Conservation (phyloP, 2,329 filamentous ascomycete genomes). For the Rugonectria rugulosa region DNA sequence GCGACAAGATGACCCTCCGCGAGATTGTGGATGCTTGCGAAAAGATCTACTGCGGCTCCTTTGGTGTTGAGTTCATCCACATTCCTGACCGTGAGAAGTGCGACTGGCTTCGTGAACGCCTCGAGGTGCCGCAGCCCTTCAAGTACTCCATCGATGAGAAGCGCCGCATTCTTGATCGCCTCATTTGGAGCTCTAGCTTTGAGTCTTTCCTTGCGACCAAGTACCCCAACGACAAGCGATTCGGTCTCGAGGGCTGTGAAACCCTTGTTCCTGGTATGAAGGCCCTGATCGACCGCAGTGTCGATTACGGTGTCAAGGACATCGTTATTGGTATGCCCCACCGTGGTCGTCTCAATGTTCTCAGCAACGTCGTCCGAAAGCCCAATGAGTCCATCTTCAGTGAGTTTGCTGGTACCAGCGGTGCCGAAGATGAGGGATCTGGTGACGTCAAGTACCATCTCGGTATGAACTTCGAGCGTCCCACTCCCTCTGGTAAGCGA, state of each 20-base stretch:
- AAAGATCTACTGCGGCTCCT: constrained; percentile 95
- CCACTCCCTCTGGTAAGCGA: constrained; percentile 96
- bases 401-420: constrained; percentile 89
- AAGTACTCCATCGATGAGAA: constrained; percentile 99
- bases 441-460: constrained; percentile 99
- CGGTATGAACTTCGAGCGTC: constrained; percentile 99
- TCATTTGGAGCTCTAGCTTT: constrained; percentile 99
- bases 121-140: constrained; percentile 94
- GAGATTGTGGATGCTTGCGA: constrained; percentile 95
- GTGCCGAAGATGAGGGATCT: constrained; percentile 92
- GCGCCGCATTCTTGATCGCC: constrained; percentile 92
- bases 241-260: constrained; percentile 97
- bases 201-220: constrained; percentile 95
- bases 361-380: constrained; percentile 98
- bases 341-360: constrained; percentile 95
- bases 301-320: constrained; percentile 98
- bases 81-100: constrained; percentile 97
- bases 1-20: constrained; percentile 94
- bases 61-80: constrained; percentile 98
- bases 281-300: constrained; percentile 95
- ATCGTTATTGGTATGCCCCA: constrained; percentile 99
- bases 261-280: constrained; percentile 99
- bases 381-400: constrained; percentile 99
- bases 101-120: constrained; percentile 95
- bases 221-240: constrained; percentile 99